These are phyloP conservation scores for Penicillium nucicola DNA, from an alignment of 495 filamentous ascomycete species.

Conservation along the genomic window DNA sequence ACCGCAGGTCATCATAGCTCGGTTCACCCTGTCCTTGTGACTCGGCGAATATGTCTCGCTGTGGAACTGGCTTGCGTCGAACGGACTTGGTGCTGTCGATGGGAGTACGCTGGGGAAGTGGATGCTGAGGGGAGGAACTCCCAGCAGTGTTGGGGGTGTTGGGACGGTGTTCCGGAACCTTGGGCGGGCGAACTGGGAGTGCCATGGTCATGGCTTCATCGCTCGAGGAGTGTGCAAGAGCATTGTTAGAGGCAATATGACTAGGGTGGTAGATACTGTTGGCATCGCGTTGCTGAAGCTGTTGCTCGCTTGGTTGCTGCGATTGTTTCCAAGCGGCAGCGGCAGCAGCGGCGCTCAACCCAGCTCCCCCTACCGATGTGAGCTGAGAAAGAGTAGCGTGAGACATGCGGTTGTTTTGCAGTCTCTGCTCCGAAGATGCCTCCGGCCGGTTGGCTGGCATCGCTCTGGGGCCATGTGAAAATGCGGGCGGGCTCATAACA, in stretches of 20 bases:
- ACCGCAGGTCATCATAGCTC: conserved; percentile 61
- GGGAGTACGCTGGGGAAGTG: conserved; percentile 12
- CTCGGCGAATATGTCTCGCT: conserved; percentile 9
- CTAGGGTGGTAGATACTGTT: not conserved
- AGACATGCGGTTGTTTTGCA: conserved; percentile 78
- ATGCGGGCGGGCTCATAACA: conserved; percentile 71
- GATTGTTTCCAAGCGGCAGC: conserved; percentile 27
- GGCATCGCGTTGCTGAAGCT: conserved; percentile 9
- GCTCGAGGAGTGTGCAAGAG: conserved; percentile 16
- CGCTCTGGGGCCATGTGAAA: conserved; percentile 66
- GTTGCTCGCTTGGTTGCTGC: conserved; percentile 9
- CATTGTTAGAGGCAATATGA: conserved; percentile 1
- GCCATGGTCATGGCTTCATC: conserved; percentile 17
- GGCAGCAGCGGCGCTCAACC: conserved; percentile 32
- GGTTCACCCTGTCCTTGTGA: conserved; percentile 32
- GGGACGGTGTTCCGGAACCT: conserved; percentile 17
- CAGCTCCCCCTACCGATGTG: conserved; percentile 57
- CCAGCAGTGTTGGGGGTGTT: conserved; percentile 14
- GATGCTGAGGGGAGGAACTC: conserved; percentile 6
- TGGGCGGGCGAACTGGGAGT: conserved; percentile 10
- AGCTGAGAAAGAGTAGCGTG: conserved; percentile 75
- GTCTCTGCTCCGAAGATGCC: conserved; percentile 69
- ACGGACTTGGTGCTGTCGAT: conserved; percentile 46
- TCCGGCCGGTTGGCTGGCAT: conserved; percentile 65
- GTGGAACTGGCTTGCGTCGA: conserved; percentile 65